Evolutionary conservation across 352 stramenopile species (phyloP), one percentile per base, ranked within the genome.

Genomic region (Phytophthora pluvialis): DNA sequence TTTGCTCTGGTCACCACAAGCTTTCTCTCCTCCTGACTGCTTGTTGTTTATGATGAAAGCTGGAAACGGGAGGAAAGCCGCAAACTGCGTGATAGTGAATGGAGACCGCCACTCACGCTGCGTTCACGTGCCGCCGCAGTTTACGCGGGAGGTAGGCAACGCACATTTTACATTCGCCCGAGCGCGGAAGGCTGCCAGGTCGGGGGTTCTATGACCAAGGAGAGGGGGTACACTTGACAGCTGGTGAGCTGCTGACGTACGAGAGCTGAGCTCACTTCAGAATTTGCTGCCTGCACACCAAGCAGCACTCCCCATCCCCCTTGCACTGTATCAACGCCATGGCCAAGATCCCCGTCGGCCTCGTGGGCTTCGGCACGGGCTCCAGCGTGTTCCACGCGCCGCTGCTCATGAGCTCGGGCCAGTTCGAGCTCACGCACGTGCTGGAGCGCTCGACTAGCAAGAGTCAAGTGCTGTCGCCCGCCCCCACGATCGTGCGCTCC

Each of bases 321-420:
- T 25, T 42, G 7, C 40, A 36, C 35, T 47, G 29, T 45, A 46
- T 39, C 33, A 51, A 29, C 10, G 53, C 15, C 21, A 31, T 35
- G 16, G 39, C 36, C 18, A 76, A 69, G 36, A 89, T 90, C 62
- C 51, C 35, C 42, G 82, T 89, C 9, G 84, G 84, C 3, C 78
- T 93, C 67, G 78, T 91, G 9, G 84, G 84, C 65, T 93, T 90
- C 55, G 84, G 84, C 64, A 83, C 73, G 1, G 84, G 78, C 55
- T 87, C 81, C 38, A 88, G 73, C 70, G 80, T 90, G 40, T 93
- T 93, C 73, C 84, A 93, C 58, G 77, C 81, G 49, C 84, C 84
- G 31, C 66, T 93, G 60, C 70, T 93, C 48, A 61, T 82, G 60
- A 89, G 80, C 63, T 81, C 72, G 12, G 73, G 70, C 31, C 68